Percentiles rank a stretch among this genome's conserved stretches.
Conservation (phyloP, 495 filamentous ascomycete genomes). For the Hypoxylon subgilvum region DNA sequence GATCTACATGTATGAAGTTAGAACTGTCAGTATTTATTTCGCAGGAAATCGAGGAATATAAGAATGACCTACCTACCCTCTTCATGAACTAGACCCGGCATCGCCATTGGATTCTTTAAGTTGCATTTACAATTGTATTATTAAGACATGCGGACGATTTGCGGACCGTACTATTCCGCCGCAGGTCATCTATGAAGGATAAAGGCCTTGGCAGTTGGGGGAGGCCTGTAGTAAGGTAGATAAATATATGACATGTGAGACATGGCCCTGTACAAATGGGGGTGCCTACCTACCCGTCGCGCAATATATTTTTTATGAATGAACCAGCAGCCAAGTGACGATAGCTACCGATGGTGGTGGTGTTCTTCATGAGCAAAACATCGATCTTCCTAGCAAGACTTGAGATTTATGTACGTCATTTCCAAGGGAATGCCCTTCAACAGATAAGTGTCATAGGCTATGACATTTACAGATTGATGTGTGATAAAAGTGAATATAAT, state of each 20-base stretch:
- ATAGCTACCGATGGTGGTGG: too few species aligned
- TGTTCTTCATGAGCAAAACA: too few species aligned
- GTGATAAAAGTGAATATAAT: background rate
- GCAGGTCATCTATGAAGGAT: background rate
- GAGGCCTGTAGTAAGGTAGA: slow-evolving; percentile 5
- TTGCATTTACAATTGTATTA: background rate
- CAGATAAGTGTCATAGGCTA: too few species aligned
- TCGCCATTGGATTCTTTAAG: background rate
- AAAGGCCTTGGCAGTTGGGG: slow-evolving; percentile 20
- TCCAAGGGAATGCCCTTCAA: too few species aligned
- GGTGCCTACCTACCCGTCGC: background rate
- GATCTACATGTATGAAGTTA: background rate
- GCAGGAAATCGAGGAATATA: background rate
- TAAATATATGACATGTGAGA: slow-evolving; percentile 9
- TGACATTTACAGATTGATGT: too few species aligned
- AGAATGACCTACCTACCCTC: background rate
- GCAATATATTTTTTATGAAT: too few species aligned
- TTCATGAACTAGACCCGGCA: background rate
- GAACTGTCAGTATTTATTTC: too few species aligned
- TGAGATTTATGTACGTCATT: too few species aligned
- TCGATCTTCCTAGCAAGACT: too few species aligned
- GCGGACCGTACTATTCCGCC: background rate
- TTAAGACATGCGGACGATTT: background rate
- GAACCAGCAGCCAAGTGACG: too few species aligned
- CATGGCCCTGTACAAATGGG: slow-evolving; percentile 18